Base-by-base conservation (phyloP, 495 filamentous ascomycete genomes). In the Aspergillus homomorphus region DNA sequence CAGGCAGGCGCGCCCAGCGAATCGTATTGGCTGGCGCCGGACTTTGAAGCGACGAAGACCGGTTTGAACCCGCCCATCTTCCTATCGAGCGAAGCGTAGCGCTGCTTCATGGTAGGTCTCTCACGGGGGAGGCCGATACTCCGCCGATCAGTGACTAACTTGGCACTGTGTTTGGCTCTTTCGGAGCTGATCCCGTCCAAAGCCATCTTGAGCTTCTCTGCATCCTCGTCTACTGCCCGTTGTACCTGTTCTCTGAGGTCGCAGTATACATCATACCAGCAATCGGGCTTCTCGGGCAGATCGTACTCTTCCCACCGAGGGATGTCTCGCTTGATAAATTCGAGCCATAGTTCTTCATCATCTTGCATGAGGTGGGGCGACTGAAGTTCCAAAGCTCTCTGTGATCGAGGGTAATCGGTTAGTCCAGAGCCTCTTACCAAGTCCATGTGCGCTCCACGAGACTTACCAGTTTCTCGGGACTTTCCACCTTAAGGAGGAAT, bases 261-360 rank as follows among this genome's bases (percentile, higher is more conserved):
- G 59, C 71, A 71, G 68, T 92, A 91, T 10, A 89, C 68, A 42
- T 86, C 81, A 56, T 83, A 82, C 87, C 87, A 90, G 43, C 78
- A 80, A 14, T 75, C 70, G 0, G 82, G 75, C 53, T 85, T 72
- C 46, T 77, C 72, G 14, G 87, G 88, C 19, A 82, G 54, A 26
- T 81, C 77, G 51, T 78, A 78, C 62, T 82, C 65, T 8, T 84
- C 68, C 80, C 83, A 88, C 43, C 77, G 69, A 3, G 83, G 84
- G 55, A 90, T 83, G 62, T 90, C 85, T 24, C 84, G 80, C 44
- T 80, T 82, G 66, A 92, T 88, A 67, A 91, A 83, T 12, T 79
- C 74, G 3, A 77, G 62, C 89, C 89, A 92, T 45, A 90, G 68
- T 62, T 90, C 87, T 28, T 69, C 75, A 58, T 84, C 79, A 44